Evolutionary conservation across 495 filamentous ascomycete genomes (phyloP).

Genomic region (Talaromyces liani): DNA sequence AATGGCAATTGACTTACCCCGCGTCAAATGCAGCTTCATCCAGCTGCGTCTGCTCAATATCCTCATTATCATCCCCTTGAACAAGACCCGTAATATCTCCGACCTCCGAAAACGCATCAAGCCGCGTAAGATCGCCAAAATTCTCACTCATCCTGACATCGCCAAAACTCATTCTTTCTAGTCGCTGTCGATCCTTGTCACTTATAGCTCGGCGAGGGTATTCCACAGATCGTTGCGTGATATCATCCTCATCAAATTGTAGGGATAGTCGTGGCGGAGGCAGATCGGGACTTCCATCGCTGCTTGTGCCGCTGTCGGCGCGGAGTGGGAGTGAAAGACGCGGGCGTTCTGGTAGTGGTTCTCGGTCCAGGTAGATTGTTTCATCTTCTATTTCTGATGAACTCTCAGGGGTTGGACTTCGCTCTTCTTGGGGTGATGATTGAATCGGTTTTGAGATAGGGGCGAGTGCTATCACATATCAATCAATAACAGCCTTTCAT

Average conservation of each 20-base stretch:
- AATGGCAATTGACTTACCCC: conserved; percentile 22
- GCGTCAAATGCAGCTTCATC: conserved; percentile 32
- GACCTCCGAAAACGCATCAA: conserved; percentile 44
- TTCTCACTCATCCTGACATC: conserved; percentile 57
- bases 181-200: conserved; percentile 38
- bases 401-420: conserved; percentile 10
- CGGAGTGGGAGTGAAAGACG: conserved; percentile 66
- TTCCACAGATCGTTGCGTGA: conserved; percentile 63
- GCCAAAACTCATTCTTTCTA: conserved; percentile 49
- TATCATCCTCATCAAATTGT: conserved; percentile 60
- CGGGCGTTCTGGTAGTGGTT: conserved; percentile 54
- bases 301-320: conserved; percentile 37
- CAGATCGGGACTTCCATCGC: conserved; percentile 48
- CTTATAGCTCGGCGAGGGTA: conserved; percentile 53
- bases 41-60: conserved; percentile 22
- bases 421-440: conserved; percentile 46
- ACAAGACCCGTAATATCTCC: conserved; percentile 35
- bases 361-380: conserved; percentile 57
- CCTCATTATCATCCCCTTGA: conserved; percentile 23
- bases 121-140: conserved; percentile 39
- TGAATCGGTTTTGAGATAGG: conserved; percentile 47
- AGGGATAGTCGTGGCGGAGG: conserved; percentile 55
- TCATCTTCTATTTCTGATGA: conserved; percentile 23
- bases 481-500: neutral
- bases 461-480: conserved; percentile 42